These are phyloP conservation scores for Hevea brasiliensis DNA, from an alignment of 345 rosid species.

Conservation along the genomic window DNA sequence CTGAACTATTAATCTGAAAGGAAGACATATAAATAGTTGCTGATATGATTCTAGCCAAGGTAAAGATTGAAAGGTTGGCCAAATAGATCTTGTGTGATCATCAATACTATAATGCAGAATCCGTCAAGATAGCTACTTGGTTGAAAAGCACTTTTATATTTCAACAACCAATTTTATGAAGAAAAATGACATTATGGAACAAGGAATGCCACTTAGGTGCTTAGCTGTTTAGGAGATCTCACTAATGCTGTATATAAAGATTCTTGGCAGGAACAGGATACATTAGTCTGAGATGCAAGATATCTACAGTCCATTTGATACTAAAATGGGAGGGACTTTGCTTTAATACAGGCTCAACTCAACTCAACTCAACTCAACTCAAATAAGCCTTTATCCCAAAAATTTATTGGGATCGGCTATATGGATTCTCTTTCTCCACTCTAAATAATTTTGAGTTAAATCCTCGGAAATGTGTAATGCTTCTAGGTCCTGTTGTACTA, in stretches of 20 bases:
- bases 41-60: background rate
- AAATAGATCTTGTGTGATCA: background rate
- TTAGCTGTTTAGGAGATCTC: background rate
- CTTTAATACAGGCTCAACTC: background rate
- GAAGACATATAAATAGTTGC: background rate
- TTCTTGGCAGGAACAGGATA: background rate
- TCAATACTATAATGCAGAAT: background rate
- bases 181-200: background rate
- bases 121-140: background rate
- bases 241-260: background rate
- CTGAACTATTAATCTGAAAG: background rate
- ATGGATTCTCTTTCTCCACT: no score
- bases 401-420: no score
- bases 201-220: background rate
- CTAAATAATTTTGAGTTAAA: no score
- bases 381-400: no score
- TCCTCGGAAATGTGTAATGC: no score
- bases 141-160: background rate
- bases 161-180: background rate
- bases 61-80: background rate
- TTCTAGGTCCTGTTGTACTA: no score
- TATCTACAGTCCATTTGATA: background rate
- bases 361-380: no score
- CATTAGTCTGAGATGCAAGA: background rate
- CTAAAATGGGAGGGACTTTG: background rate